Conservation (phyloP, 768 basidiomycete genomes). For the Rhodotorula toruloides region DNA sequence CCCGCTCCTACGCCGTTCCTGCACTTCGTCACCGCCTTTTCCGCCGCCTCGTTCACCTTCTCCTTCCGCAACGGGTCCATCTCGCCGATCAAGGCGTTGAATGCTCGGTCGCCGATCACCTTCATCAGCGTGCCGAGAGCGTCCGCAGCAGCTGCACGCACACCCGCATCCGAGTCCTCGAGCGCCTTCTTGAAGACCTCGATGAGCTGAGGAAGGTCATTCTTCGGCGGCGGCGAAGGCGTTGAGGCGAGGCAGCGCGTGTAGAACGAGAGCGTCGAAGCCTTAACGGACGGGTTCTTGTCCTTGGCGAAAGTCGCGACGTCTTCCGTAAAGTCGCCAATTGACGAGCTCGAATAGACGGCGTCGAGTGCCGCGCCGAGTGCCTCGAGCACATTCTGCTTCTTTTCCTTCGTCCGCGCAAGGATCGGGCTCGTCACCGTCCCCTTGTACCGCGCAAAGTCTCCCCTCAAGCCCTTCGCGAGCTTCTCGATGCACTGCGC, state of each 20-base stretch:
- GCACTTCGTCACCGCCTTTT: constrained; percentile 85
- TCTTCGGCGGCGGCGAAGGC: constrained; percentile 61
- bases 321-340: constrained; percentile 78
- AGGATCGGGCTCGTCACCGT: constrained; percentile 69
- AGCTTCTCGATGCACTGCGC: constrained; percentile 78
- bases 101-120: constrained; percentile 87
- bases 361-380: constrained; percentile 85
- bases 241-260: constrained; percentile 70
- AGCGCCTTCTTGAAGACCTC: constrained; percentile 69
- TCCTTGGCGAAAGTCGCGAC: constrained; percentile 67
- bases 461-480: constrained; percentile 68
- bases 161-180: constrained; percentile 83
- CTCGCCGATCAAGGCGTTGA: constrained; percentile 78
- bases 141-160: constrained; percentile 80
- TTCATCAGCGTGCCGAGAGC: constrained; percentile 88
- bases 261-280: constrained; percentile 82
- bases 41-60: constrained; percentile 90
- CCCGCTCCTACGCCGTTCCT: constrained; percentile 51
- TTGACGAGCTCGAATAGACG: constrained; percentile 67
- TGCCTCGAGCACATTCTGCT: constrained; percentile 79
- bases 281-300: constrained; percentile 96
- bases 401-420: constrained; percentile 89
- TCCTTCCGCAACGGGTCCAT: constrained; percentile 79
- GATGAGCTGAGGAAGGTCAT: constrained; percentile 74
- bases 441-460: constrained; percentile 71